Conservation (phyloP, 1,139 yeast genomes). For the Lodderomyces elongisporus region DNA sequence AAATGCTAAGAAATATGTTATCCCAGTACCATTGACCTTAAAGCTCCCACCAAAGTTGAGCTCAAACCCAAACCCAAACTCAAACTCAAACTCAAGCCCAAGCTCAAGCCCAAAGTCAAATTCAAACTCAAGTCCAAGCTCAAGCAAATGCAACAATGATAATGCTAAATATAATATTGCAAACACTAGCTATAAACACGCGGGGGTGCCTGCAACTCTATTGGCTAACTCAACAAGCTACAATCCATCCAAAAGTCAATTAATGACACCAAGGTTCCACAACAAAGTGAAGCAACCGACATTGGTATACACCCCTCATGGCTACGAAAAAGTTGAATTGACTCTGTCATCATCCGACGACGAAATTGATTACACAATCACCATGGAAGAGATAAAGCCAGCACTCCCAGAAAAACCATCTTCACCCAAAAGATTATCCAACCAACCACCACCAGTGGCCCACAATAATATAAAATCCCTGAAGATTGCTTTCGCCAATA, state of each 20-base stretch:
- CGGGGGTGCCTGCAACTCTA: too few relatives aligned
- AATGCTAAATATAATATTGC: too few relatives aligned
- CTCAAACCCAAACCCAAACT: constrained; percentile 1
- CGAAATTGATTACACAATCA: constrained; percentile 6
- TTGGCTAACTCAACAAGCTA: not conserved
- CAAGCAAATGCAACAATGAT: constrained; percentile 6
- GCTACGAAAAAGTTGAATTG: constrained; percentile 33
- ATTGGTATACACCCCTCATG: constrained; percentile 34
- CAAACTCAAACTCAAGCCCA: constrained; percentile 2
- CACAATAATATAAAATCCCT: constrained; percentile 18
- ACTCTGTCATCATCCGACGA: constrained; percentile 23
- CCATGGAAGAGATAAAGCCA: not conserved
- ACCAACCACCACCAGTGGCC: constrained; percentile 22
- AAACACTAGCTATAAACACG: too few relatives aligned
- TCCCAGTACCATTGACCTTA: constrained; percentile 43
- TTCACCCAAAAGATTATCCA: constrained; percentile 17
- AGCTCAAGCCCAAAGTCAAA: constrained; percentile 12
- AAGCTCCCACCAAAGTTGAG: constrained; percentile 41
- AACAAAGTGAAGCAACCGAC: constrained; percentile 14
- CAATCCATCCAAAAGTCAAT: not conserved
- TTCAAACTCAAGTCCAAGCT: constrained; percentile 3
- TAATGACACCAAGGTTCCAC: constrained; percentile 1
- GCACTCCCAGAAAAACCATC: constrained; percentile 1
- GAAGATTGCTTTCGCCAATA: constrained; percentile 16
- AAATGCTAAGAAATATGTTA: constrained; percentile 27